A percentile compares a stretch with the other conserved stretches of the same genome.
Conservation (phyloP, 768 basidiomycete genomes). For the Russula sp. region DNA sequence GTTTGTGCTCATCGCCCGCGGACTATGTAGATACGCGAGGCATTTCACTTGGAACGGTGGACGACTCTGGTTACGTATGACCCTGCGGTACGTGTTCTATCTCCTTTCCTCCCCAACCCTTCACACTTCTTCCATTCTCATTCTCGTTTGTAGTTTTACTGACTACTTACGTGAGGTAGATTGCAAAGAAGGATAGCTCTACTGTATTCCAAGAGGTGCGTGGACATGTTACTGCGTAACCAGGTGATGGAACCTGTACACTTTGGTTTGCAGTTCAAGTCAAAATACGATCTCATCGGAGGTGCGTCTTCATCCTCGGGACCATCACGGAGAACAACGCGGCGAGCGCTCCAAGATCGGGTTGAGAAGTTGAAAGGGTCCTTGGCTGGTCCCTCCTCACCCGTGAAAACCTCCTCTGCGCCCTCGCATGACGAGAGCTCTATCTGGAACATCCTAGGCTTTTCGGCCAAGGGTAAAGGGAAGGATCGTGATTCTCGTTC, state of each 20-base stretch:
- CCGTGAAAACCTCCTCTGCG: slow-evolving; percentile 12
- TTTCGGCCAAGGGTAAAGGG: slow-evolving; percentile 28
- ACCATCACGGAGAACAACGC: slow-evolving; percentile 48
- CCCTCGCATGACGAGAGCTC: slow-evolving; percentile 22
- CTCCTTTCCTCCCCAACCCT: neutral
- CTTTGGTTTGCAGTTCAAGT: slow-evolving; percentile 42
- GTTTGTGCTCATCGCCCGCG: slow-evolving; percentile 1
- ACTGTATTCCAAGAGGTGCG: slow-evolving; percentile 67
- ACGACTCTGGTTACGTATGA: slow-evolving; percentile 69
- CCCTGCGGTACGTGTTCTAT: slow-evolving; percentile 46
- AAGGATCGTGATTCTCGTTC: slow-evolving; percentile 23
- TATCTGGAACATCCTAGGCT: slow-evolving; percentile 29
- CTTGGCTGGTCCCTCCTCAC: slow-evolving; percentile 23
- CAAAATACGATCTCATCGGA: slow-evolving; percentile 53
- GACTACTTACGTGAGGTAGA: slow-evolving; percentile 31
- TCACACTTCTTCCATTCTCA: neutral
- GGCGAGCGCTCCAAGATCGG: slow-evolving; percentile 49
- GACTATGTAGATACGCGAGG: slow-evolving; percentile 60
- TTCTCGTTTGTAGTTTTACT: neutral
- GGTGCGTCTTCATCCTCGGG: slow-evolving; percentile 37
- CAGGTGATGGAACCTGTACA: slow-evolving; percentile 2
- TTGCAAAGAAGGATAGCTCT: slow-evolving; percentile 65
- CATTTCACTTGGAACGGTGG: slow-evolving; percentile 84
- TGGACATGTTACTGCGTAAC: neutral
- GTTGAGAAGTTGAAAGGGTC: slow-evolving; percentile 36